Evolutionary conservation across 1,284 basidiomycete species (phyloP), one percentile per base, ranked within the genome.

Genomic region (Rhodotorula sp.): DNA sequence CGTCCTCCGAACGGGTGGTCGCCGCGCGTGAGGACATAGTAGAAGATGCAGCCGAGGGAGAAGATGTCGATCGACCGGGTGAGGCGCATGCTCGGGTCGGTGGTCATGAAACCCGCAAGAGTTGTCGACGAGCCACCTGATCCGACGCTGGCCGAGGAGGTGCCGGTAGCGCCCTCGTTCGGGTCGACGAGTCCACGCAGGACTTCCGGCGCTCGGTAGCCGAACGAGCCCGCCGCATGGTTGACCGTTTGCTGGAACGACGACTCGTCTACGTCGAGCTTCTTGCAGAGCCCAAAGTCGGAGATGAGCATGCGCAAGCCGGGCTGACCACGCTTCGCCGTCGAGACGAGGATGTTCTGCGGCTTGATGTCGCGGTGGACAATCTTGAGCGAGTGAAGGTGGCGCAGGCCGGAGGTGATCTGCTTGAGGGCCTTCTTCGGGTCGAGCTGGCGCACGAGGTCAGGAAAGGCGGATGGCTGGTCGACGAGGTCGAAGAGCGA

Each of bases 331-430:
- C 74, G 73, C 77, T 88, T 89, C 24, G 86, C 86, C 31, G 83
- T 82, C 10, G 90, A 91, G n/a, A 98, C 86, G 13, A 99, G 85
- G 66, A 99, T 98, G 78, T 99, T 99, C 81, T 96, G 94, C 7
- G 95, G 95, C 79, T 99, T 99, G 81, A 99, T 96, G 79, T 99
- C 95, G 37, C 96, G 88, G 82, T 99, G 96, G 30, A 99, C 89
- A 74, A 99, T 92, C 81, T 96, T 97, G 77, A 99, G 87, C 31
- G 87, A 90, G 79, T 99, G 95, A 15, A 99, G 83, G 80, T 98
- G 94, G 64, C 88, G 86, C 65, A 99, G 80, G 5, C 95, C 95
- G 20, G 88, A 86, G 0, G 93, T 88, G 70, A 99, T 90, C 80
- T 99, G 92, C 61, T 84, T 85, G 69, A 99, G 81, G 0, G 94